A percentile compares a stretch with the other conserved stretches of the same genome.
Evolutionary conservation across 345 rosid species (phyloP).

Genomic region (Lepidium sativum): DNA sequence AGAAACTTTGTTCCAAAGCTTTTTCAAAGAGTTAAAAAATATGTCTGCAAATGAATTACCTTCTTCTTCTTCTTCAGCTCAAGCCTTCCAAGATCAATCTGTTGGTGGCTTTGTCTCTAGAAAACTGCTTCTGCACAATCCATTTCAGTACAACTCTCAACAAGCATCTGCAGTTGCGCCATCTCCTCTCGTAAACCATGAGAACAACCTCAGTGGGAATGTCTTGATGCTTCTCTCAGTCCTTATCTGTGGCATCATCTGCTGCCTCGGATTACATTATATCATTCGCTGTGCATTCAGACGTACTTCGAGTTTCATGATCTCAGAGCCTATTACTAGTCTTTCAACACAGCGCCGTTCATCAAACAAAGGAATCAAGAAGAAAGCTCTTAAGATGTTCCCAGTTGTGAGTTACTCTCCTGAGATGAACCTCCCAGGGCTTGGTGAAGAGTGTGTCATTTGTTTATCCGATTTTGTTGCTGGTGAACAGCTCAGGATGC

Average conservation of each 20-base stretch:
- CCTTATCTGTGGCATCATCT: constrained; percentile 43
- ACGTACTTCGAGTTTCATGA: constrained; percentile 35
- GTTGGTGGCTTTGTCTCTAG: constrained; percentile 22
- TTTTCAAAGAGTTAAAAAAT: not conserved
- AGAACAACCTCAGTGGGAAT: constrained; percentile 32
- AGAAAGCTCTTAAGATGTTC: constrained; percentile 40
- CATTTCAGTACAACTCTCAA: constrained; percentile 16
- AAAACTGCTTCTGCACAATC: constrained; percentile 26
- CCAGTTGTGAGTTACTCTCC: constrained; percentile 36
- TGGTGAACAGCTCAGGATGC: constrained; percentile 37
- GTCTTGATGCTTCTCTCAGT: constrained; percentile 36
- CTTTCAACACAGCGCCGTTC: constrained; percentile 6
- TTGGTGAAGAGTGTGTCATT: constrained; percentile 45
- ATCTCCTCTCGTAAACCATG: constrained; percentile 5
- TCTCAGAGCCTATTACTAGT: constrained; percentile 27
- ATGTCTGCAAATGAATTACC: constrained; percentile 21
- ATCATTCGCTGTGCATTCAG: constrained; percentile 39
- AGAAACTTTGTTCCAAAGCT: not conserved
- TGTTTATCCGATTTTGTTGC: constrained; percentile 40
- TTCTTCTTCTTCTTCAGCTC: constrained; percentile 17
- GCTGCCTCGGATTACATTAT: constrained; percentile 44
- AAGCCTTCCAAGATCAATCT: constrained; percentile 16
- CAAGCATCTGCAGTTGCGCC: constrained; percentile 17
- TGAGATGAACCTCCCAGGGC: constrained; percentile 33
- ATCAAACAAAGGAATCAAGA: constrained; percentile 35